phyloP scores from a whole-genome alignment of 148 eudicot genomes.

The Bassia scoparia region DNA sequence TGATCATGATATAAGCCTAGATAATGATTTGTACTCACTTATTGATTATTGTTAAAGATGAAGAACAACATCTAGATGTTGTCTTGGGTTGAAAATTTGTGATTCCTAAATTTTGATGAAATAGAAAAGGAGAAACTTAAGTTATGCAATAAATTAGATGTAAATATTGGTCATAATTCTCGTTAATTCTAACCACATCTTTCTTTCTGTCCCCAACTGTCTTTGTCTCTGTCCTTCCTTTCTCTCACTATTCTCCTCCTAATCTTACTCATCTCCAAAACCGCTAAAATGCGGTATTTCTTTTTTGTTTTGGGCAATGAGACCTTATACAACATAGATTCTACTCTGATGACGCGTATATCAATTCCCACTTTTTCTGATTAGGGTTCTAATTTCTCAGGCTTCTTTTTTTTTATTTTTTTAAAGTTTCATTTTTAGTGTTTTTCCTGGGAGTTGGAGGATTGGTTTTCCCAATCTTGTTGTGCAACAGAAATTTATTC shows the following conservation, averaged over 20 bases:
- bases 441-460: slow-evolving; percentile 5
- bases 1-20: no score
- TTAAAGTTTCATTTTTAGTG: not conserved
- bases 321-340: not conserved
- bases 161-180: slow-evolving; percentile 7
- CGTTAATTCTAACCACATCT: no score
- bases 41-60: no score
- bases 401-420: not conserved
- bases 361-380: slow-evolving; percentile 10
- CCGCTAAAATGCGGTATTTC: slow-evolving; percentile 17
- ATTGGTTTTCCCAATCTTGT: slow-evolving; percentile 24
- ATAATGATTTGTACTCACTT: no score
- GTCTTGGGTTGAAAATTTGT: no score
- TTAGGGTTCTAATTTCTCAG: slow-evolving; percentile 26
- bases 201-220: slow-evolving; percentile 19
- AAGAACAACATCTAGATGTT: no score
- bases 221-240: slow-evolving; percentile 9
- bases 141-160: no score
- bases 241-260: slow-evolving; percentile 17
- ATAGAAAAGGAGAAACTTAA: not conserved
- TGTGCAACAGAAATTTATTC: not conserved
- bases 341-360: slow-evolving; percentile 12
- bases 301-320: not conserved
- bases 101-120: no score
- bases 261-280: slow-evolving; percentile 9